Evolutionary conservation across 2,329 filamentous ascomycete genomes (phyloP).

Genomic region (Plenodomus tracheiphilus): DNA sequence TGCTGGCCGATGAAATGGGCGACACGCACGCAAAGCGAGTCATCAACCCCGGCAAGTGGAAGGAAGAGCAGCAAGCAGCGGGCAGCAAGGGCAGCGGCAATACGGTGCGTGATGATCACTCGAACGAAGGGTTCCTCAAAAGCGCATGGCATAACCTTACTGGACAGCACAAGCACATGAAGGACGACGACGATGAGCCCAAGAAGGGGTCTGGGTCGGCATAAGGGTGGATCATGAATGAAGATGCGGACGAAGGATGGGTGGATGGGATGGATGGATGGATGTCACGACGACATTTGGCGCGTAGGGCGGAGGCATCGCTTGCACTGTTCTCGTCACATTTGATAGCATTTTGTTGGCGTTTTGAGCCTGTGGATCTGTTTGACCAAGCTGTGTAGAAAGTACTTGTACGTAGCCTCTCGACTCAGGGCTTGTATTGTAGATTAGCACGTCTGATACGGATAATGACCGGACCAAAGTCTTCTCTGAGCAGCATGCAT

Average conservation of each 20-base stretch:
- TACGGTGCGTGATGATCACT: constrained; percentile 53
- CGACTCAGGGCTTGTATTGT: constrained; percentile 41
- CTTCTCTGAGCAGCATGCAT: no score
- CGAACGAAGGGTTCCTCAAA: constrained; percentile 88
- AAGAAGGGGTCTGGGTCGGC: constrained; percentile 43
- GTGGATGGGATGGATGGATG: constrained; percentile 14
- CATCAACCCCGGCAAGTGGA: constrained; percentile 74
- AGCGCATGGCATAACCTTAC: constrained; percentile 91
- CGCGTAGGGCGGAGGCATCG: constrained; percentile 15
- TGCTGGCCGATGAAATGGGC: constrained; percentile 93
- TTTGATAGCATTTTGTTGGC: constrained; percentile 38
- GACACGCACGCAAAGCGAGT: constrained; percentile 90
- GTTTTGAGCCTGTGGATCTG: constrained; percentile 7
- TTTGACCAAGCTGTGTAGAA: constrained; percentile 23
- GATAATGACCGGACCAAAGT: no score
- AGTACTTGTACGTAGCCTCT: constrained; percentile 28
- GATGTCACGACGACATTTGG: constrained; percentile 12
- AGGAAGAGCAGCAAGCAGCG: constrained; percentile 21
- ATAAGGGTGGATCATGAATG: no score
- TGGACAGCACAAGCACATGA: constrained; percentile 61
- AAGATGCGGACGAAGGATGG: constrained; percentile 1
- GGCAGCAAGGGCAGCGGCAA: constrained; percentile 12
- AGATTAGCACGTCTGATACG: not conserved
- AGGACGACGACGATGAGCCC: constrained; percentile 26
- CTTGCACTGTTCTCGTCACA: constrained; percentile 5